Percentiles rank a stretch among this genome's conserved stretches.
Evolutionary conservation across 495 filamentous ascomycete genomes (phyloP).

Genomic region (Talaromyces trachyspermus): DNA sequence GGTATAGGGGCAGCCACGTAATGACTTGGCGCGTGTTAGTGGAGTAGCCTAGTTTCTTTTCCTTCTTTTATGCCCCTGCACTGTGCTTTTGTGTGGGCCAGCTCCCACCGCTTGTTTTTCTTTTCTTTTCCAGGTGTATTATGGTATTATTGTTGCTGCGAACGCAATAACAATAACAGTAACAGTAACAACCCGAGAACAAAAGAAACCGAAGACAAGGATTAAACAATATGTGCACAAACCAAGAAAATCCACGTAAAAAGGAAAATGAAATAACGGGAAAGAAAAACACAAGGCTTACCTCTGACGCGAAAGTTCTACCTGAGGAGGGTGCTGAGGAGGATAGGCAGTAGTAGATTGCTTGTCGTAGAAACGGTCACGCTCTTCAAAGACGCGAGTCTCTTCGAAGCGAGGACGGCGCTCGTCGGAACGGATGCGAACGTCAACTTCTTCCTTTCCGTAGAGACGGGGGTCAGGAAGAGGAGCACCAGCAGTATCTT

Average conservation of each 20-base stretch:
- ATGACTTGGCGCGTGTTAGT: constrained; percentile 7
- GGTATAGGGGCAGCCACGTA: constrained; percentile 9
- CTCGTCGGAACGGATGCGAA: constrained; percentile 61
- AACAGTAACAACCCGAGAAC: no score
- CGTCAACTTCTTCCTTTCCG: constrained; percentile 74
- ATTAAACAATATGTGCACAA: constrained; percentile 16
- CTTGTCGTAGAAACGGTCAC: constrained; percentile 23
- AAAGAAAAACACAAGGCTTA: constrained; percentile 21
- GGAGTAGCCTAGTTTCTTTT: no score
- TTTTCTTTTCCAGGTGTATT: constrained; percentile 10
- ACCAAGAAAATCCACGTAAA: constrained; percentile 13
- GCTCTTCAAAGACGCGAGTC: constrained; percentile 44
- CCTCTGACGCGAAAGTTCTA: constrained; percentile 50
- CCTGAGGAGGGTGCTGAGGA: constrained; percentile 40
- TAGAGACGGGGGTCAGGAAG: constrained; percentile 59
- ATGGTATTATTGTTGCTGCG: constrained; percentile 31
- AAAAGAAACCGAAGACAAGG: no score
- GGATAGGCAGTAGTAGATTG: no score
- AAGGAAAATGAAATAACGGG: constrained; percentile 2
- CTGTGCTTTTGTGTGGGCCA: neutral
- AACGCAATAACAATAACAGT: neutral
- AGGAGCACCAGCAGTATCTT: constrained; percentile 73
- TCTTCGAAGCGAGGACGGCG: constrained; percentile 53
- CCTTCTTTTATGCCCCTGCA: neutral
- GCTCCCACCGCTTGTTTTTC: constrained; percentile 6